These are phyloP conservation scores for Syzygium oleosum DNA, from an alignment of 345 rosid genomes.

Conservation along the genomic window DNA sequence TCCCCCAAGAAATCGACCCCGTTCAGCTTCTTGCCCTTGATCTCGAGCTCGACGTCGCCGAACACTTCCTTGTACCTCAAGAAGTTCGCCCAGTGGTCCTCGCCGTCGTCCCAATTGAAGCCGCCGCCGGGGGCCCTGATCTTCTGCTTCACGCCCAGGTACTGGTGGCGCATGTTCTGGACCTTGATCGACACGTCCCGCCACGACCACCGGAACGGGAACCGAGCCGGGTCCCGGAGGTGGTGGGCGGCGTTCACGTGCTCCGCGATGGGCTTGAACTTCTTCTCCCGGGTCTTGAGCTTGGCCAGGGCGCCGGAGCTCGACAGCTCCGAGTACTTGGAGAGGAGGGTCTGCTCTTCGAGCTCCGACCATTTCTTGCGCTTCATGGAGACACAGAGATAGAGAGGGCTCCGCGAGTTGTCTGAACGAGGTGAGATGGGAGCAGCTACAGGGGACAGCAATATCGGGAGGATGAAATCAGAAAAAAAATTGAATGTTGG, in stretches of 20 bases:
- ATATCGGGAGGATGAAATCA: not conserved
- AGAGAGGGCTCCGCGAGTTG: not conserved
- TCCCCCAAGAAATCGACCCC: conserved; percentile 20
- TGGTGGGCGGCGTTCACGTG: conserved; percentile 61
- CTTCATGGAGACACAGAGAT: conserved; percentile 24
- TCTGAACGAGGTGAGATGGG: not conserved
- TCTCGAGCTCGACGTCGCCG: conserved; percentile 71
- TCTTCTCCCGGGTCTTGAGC: conserved; percentile 76
- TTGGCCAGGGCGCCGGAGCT: conserved; percentile 50
- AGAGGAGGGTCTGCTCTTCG: conserved; percentile 53
- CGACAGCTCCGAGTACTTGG: conserved; percentile 50
- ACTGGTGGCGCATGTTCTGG: conserved; percentile 85
- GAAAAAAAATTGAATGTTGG: not conserved
- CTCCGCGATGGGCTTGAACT: conserved; percentile 68
- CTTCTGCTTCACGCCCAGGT: conserved; percentile 82
- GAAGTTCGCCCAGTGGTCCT: conserved; percentile 73
- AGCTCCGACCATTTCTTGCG: conserved; percentile 72
- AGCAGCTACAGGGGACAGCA: not conserved
- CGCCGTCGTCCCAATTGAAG: conserved; percentile 66
- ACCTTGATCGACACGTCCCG: conserved; percentile 74
- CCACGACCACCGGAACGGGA: conserved; percentile 82
- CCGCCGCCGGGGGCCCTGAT: conserved; percentile 41
- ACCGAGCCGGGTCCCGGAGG: conserved; percentile 42
- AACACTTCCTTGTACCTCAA: conserved; percentile 66
- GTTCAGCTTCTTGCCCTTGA: conserved; percentile 34